A percentile compares a stretch with the other conserved stretches of the same genome.
Conservation (phyloP, 257 asterid species). For the Nicotiana otophora region DNA sequence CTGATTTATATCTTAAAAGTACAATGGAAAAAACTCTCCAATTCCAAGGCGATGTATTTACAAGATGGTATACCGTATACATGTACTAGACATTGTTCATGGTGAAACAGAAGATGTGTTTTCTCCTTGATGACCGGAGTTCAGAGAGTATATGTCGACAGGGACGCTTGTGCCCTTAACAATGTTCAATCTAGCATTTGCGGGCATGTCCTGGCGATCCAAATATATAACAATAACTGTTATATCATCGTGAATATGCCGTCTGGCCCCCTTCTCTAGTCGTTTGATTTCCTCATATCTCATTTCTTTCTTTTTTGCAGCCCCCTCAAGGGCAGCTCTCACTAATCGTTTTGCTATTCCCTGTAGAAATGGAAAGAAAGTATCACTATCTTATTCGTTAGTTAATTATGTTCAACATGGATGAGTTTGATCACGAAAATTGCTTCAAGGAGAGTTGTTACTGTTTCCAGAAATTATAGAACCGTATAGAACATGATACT, state of each 20-base stretch:
- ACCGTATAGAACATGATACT: conserved; percentile 3
- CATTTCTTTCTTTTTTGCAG: conserved; percentile 37
- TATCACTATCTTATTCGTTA: neutral
- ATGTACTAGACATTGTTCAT: neutral
- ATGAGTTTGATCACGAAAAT: neutral
- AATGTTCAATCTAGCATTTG: neutral
- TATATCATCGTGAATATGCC: conserved; percentile 35
- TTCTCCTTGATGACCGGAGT: conserved; percentile 18
- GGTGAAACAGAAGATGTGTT: conserved; percentile 15
- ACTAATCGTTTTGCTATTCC: conserved; percentile 40
- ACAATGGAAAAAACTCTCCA: neutral
- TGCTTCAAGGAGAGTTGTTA: neutral
- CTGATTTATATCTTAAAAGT: neutral
- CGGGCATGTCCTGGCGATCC: conserved; percentile 20
- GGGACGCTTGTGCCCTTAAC: conserved; percentile 24
- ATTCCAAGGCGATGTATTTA: conserved; percentile 3
- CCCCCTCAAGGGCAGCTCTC: conserved; percentile 35
- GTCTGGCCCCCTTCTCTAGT: conserved; percentile 31
- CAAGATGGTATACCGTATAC: neutral
- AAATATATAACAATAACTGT: conserved; percentile 33
- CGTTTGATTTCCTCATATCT: conserved; percentile 29
- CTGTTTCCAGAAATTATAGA: neutral
- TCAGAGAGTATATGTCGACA: conserved; percentile 29
- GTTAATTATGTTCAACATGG: neutral
- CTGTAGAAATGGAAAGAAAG: conserved; percentile 14